phyloP scores from a whole-genome alignment of 148 eudicot genomes.

The Camellia granthamiana region DNA sequence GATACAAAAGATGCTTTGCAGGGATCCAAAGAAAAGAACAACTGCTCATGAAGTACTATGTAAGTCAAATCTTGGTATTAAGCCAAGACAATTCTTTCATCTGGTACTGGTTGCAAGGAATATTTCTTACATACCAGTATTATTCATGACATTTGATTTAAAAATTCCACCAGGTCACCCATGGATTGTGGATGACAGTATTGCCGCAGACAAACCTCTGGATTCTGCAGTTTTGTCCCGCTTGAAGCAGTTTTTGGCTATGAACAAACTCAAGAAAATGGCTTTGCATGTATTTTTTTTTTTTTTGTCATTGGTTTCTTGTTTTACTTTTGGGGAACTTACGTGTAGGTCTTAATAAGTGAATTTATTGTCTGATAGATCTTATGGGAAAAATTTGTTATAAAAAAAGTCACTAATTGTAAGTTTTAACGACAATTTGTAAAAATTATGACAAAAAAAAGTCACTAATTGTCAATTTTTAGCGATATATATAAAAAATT shows the following conservation, averaged over 20 bases:
- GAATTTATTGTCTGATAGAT: too few relatives aligned
- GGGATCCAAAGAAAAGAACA: constrained; percentile 58
- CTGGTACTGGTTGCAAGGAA: neutral
- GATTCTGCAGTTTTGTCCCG: constrained; percentile 73
- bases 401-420: too few relatives aligned
- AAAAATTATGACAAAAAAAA: too few relatives aligned
- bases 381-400: too few relatives aligned
- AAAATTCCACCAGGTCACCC: constrained; percentile 58
- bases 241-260: constrained; percentile 70
- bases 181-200: constrained; percentile 72
- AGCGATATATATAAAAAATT: too few relatives aligned
- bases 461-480: too few relatives aligned
- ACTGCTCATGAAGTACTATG: constrained; percentile 73
- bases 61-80: constrained; percentile 32
- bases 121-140: neutral
- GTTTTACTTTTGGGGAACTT: neutral
- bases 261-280: constrained; percentile 87
- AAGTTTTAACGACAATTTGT: too few relatives aligned
- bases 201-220: constrained; percentile 76
- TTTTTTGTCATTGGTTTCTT: neutral
- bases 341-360: too few relatives aligned
- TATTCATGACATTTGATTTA: neutral
- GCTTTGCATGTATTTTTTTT: constrained; percentile 63
- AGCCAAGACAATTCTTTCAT: neutral
- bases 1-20: constrained; percentile 65